Percentiles rank a stretch among this genome's conserved stretches.
These are phyloP conservation scores for Sisymbrium altissimum DNA, from an alignment of 345 rosid genomes.

Conservation along the genomic window DNA sequence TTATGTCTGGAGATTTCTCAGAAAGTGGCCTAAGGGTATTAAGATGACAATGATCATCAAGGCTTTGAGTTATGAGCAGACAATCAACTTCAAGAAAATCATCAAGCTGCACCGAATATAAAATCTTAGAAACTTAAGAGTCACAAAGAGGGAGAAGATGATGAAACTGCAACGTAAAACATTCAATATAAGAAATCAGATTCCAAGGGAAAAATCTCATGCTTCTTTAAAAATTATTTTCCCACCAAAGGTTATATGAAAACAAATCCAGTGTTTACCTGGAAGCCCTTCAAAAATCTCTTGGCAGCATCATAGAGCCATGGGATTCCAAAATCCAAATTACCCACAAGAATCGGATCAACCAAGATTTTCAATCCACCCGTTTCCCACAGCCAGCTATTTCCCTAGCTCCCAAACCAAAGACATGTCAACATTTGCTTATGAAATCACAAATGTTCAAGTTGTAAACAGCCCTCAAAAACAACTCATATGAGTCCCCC, in stretches of 20 bases:
- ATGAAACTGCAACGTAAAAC: neutral
- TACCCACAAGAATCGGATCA: conserved; percentile 84
- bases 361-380: conserved; percentile 65
- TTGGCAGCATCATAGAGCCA: conserved; percentile 89
- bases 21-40: conserved; percentile 77
- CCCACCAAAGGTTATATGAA: neutral
- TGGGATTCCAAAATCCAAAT: conserved; percentile 92
- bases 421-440: conserved; percentile 1
- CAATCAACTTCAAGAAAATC: conserved; percentile 78
- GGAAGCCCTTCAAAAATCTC: conserved; percentile 61
- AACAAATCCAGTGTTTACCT: conserved; percentile 42
- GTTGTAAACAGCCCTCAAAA: neutral
- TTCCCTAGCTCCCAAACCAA: conserved; percentile 49
- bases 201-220: neutral
- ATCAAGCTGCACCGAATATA: conserved; percentile 57
- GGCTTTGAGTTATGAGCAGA: conserved; percentile 89
- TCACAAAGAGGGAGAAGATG: neutral
- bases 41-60: conserved; percentile 91
- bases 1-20: conserved; percentile 48
- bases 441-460: neutral
- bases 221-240: neutral
- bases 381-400: conserved; percentile 90
- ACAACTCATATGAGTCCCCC: neutral
- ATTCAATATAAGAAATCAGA: too few relatives aligned
- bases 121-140: neutral